Evolutionary conservation across 257 asterid species (phyloP).

Genomic region (Solanum gracilifrons): DNA sequence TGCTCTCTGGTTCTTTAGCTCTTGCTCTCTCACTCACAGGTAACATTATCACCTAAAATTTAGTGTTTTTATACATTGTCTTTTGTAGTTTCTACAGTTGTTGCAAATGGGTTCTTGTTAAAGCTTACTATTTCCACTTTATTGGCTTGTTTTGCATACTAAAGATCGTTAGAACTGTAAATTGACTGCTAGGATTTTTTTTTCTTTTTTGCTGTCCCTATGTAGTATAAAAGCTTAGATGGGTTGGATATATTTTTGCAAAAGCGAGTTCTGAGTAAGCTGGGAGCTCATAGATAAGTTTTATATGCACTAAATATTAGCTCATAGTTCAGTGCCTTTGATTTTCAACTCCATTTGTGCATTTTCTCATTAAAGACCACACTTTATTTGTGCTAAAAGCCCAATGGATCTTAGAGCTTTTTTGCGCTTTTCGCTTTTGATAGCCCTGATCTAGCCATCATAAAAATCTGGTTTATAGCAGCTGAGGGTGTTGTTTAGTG

Average conservation of each 20-base stretch:
- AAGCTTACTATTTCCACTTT: background rate
- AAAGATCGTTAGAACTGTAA: background rate
- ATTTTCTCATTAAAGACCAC: no score
- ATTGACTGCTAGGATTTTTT: background rate
- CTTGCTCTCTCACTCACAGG: constrained; percentile 62
- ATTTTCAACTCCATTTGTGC: no score
- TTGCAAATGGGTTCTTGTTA: background rate
- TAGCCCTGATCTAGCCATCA: accelerated
- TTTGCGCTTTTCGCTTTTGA: background rate
- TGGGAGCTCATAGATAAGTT: background rate
- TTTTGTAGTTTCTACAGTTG: background rate
- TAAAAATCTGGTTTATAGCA: background rate
- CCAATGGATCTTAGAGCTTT: background rate
- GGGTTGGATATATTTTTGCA: background rate
- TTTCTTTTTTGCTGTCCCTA: background rate
- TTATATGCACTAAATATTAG: background rate
- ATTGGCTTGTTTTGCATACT: background rate
- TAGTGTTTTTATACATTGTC: background rate
- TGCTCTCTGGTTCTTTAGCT: constrained; percentile 62
- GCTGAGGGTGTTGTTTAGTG: background rate
- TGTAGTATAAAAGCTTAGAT: background rate
- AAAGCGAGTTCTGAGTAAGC: background rate
- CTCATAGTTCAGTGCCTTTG: no score
- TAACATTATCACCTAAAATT: background rate
- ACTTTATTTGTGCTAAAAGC: no score